phyloP scores from a whole-genome alignment of 306 rosid genomes.

The Castanopsis chinensis region DNA sequence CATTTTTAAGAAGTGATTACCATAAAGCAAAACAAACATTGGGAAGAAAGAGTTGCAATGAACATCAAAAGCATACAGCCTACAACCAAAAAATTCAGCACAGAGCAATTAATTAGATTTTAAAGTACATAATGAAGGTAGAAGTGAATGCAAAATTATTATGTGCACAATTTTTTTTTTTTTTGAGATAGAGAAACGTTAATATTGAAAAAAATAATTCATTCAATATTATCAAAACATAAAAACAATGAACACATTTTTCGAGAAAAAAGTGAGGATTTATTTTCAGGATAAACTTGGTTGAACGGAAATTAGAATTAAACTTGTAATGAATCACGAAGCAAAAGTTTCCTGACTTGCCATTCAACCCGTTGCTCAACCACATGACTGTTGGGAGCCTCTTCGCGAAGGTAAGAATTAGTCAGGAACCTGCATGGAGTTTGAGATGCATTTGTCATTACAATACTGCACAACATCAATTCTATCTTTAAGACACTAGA shows the following conservation, averaged over 20 bases:
- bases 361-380: constrained; percentile 99
- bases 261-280: not conserved
- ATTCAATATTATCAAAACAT: not conserved
- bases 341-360: constrained; percentile 36
- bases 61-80: constrained; percentile 99
- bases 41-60: constrained; percentile 99
- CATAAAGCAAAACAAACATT: constrained; percentile 84
- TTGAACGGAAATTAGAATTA: not conserved
- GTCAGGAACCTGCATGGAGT: constrained; percentile 72
- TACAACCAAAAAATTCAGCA: constrained; percentile 44
- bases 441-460: constrained; percentile 23
- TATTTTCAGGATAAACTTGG: not conserved
- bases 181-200: not conserved
- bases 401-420: constrained; percentile 95
- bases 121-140: not conserved
- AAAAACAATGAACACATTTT: not conserved
- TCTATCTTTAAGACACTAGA: not conserved
- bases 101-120: constrained; percentile 11
- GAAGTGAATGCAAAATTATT: constrained; percentile 5
- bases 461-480: not conserved
- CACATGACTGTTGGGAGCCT: constrained; percentile 95
- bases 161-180: not conserved
- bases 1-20: constrained; percentile 41
- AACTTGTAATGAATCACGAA: not conserved
- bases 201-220: not conserved